A percentile compares a stretch with the other conserved stretches of the same genome.
Conservation (phyloP, 73 alveolate species). For the Tetrahymena thermophila region DNA sequence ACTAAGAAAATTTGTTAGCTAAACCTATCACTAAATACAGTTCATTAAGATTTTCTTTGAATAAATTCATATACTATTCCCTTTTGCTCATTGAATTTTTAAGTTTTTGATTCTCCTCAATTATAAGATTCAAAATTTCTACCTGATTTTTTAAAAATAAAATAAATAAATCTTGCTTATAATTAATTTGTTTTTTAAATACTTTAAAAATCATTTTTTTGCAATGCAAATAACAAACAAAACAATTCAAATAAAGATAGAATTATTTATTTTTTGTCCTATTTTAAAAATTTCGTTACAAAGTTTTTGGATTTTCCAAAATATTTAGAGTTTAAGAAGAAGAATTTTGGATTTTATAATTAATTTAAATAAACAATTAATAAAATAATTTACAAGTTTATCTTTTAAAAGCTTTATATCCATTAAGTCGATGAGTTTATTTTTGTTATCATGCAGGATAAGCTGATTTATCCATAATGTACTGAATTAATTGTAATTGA, state of each 20-base stretch:
- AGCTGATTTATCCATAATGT: not conserved
- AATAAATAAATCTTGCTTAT: too few species aligned
- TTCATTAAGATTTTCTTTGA: not conserved
- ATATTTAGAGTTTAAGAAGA: too few species aligned
- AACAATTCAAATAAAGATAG: too few species aligned
- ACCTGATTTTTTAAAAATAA: not conserved
- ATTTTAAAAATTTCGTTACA: too few species aligned
- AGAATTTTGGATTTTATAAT: too few species aligned
- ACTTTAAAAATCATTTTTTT: too few species aligned
- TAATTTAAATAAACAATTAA: not conserved
- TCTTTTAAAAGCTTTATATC: not conserved
- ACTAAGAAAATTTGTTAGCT: not conserved
- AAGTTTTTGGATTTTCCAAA: too few species aligned
- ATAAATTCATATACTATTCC: not conserved
- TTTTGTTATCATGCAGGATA: not conserved
- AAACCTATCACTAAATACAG: not conserved
- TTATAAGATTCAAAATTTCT: not conserved
- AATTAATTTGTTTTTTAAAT: too few species aligned
- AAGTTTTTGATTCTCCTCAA: not conserved
- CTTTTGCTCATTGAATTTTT: not conserved
- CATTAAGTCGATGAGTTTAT: not conserved
- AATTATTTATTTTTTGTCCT: too few species aligned
- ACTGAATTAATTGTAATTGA: not conserved
- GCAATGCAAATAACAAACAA: too few species aligned
- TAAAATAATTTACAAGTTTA: not conserved